These are phyloP conservation scores for Galerina marginata DNA, from an alignment of 768 basidiomycete genomes.

Conservation along the genomic window DNA sequence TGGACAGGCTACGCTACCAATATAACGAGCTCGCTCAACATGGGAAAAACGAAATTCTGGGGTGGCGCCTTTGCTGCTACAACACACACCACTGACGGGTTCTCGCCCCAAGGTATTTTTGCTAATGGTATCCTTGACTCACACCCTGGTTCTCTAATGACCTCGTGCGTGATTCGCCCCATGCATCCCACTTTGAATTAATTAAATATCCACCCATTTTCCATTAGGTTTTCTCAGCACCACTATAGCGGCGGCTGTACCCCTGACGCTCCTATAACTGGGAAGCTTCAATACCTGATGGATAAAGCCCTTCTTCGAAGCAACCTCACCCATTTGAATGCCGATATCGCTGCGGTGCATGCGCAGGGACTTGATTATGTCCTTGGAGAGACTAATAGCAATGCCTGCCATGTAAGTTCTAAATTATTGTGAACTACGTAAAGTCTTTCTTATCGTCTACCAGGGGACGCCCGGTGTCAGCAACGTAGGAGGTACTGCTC, in stretches of 20 bases:
- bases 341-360: conserved; percentile 59
- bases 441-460: background rate
- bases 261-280: conserved; percentile 44
- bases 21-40: conserved; percentile 35
- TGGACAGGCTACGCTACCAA: conserved; percentile 60
- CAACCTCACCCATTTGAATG: conserved; percentile 54
- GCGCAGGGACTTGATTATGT: conserved; percentile 57
- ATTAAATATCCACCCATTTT: background rate
- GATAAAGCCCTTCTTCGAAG: conserved; percentile 59
- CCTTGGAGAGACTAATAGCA: conserved; percentile 67
- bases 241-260: conserved; percentile 70
- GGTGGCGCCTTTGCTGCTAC: conserved; percentile 52
- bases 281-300: conserved; percentile 68
- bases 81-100: conserved; percentile 48
- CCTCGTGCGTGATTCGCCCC: conserved; percentile 43
- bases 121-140: conserved; percentile 51
- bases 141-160: conserved; percentile 53
- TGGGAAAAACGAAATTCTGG: conserved; percentile 49
- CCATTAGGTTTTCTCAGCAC: conserved; percentile 57
- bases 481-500: conserved; percentile 69
- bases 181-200: background rate
- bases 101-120: conserved; percentile 57
- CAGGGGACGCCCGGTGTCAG: conserved; percentile 61
- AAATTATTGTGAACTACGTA: too few relatives aligned
- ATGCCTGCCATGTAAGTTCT: conserved; percentile 44